Percentiles rank a stretch among this genome's conserved stretches.
Conservation (phyloP, 2,329 filamentous ascomycete species). For the Arthroderma uncinatum region DNA sequence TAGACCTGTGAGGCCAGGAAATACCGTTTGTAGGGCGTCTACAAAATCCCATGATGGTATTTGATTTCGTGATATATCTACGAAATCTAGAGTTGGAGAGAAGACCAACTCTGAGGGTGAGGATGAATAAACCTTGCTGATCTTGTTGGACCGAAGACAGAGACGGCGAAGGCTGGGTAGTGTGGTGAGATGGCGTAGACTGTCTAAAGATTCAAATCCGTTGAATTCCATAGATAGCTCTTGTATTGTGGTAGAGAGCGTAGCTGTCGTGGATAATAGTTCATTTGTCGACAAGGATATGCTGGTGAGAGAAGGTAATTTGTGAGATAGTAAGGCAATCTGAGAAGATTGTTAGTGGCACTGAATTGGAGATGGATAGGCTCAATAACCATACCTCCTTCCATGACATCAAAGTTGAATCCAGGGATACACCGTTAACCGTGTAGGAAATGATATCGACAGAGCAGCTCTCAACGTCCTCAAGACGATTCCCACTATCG, state of each 20-base stretch:
- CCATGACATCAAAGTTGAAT: constrained; percentile 58
- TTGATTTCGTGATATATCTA: constrained; percentile 64
- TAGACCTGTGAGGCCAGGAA: constrained; percentile 64
- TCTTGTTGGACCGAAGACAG: constrained; percentile 63
- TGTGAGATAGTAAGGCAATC: constrained; percentile 26
- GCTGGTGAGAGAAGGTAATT: constrained; percentile 27
- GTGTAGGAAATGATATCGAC: constrained; percentile 35
- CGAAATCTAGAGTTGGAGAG: constrained; percentile 45
- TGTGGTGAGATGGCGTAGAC: constrained; percentile 39
- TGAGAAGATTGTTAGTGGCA: constrained; percentile 13
- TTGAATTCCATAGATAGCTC: constrained; percentile 42
- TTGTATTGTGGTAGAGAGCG: constrained; percentile 30
- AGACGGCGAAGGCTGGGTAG: constrained; percentile 44
- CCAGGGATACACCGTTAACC: constrained; percentile 52
- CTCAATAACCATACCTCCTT: constrained; percentile 40
- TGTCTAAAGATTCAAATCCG: constrained; percentile 25
- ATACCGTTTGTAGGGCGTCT: constrained; percentile 52
- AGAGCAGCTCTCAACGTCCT: constrained; percentile 27
- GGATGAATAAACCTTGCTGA: constrained; percentile 35
- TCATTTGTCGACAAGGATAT: constrained; percentile 30
- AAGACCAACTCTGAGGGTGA: constrained; percentile 40
- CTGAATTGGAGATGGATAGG: background rate
- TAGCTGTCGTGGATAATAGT: constrained; percentile 22
- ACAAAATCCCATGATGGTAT: constrained; percentile 63
- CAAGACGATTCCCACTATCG: constrained; percentile 59